Percentiles rank a stretch among this genome's conserved stretches.
Evolutionary conservation across 2,329 filamentous ascomycete genomes (phyloP).

Genomic region (Penicillium sp.): DNA sequence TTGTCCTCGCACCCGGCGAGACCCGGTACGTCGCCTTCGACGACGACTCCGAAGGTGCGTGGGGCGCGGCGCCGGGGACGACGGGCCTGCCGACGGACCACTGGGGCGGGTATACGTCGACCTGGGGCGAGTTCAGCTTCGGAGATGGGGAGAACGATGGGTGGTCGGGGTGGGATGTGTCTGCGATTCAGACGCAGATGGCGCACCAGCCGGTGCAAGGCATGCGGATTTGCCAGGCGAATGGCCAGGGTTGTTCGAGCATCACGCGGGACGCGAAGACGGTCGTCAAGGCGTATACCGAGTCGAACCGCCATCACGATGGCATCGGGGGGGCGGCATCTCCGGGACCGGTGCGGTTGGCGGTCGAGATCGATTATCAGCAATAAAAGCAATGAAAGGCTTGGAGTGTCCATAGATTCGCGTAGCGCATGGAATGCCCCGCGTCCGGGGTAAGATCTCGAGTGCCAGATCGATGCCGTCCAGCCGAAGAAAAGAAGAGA

Average conservation of each 20-base stretch:
- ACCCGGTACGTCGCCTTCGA: constrained; percentile 40
- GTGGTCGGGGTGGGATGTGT: constrained; percentile 44
- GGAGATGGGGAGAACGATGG: constrained; percentile 31
- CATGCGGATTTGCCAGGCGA: constrained; percentile 33
- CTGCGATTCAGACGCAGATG: constrained; percentile 38
- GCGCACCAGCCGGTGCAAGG: constrained; percentile 32
- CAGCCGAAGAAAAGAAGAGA: too few species aligned
- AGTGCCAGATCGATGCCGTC: too few species aligned
- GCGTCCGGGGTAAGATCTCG: too few species aligned
- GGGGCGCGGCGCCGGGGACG: constrained; percentile 32
- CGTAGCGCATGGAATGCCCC: too few species aligned
- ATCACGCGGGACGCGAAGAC: constrained; percentile 24
- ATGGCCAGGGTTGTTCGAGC: constrained; percentile 29
- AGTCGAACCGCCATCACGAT: constrained; percentile 24
- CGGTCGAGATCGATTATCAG: constrained; percentile 29
- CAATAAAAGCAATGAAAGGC: too few species aligned
- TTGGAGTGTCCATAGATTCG: too few species aligned
- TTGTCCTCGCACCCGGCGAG: constrained; percentile 32
- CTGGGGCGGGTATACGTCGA: constrained; percentile 36
- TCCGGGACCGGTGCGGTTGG: constrained; percentile 32
- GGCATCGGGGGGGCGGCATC: constrained; percentile 37
- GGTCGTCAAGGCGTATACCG: constrained; percentile 31
- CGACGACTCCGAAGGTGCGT: constrained; percentile 38
- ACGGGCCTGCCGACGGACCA: constrained; percentile 27
- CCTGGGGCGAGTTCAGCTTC: constrained; percentile 43